Base-by-base conservation (phyloP, 495 filamentous ascomycete genomes). In the Penicillium samsonianum region DNA sequence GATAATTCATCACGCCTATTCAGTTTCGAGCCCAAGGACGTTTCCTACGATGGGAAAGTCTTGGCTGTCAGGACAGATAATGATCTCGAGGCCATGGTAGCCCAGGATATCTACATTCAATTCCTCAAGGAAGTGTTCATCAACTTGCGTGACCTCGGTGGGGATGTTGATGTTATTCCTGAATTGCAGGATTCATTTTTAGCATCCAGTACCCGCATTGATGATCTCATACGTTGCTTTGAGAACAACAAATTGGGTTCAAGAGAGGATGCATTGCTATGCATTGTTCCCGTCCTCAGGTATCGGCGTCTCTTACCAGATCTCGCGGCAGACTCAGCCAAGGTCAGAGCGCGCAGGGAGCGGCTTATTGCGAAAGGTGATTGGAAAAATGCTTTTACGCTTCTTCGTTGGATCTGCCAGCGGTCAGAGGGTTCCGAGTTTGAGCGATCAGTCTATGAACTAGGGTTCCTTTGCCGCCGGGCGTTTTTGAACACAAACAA, bases 71-170 rank as follows among this genome's bases (percentile, higher is more conserved):
- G 53, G 33, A 70, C 68, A 0, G 50, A 62, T 0, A 74, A 65
- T 19, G 45, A 26, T 2, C 14, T 75, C 1, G 68, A 71, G 26
- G 53, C 14, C 1, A 72, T 75, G 71, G 64, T 50, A 1, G 75
- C 75, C 5, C 75, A 78, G 44, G 73, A 78, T 31, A 62, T 78
- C 8, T 78, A 68, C 26, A 69, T 69, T 0, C 63, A 68, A 2
- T 73, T 78, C 35, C 50, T 75, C 12, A 58, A 59, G 23, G 25
- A 50, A 12, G 62, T 58, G 0, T 43, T 71, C 0, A 9, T 14
- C 5, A 41, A 49, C 11, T 4, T 70, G 4, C 9, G 54, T 9
- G 41, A 59, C 0, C 44, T 73, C 12, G 68, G 65, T 1, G 67
- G 68, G 0, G 53, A 65, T 0, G 56, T 60, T 0, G 54, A 64